phyloP scores from a whole-genome alignment of 805 yeast genomes.

The Saccharomyces jurei region DNA sequence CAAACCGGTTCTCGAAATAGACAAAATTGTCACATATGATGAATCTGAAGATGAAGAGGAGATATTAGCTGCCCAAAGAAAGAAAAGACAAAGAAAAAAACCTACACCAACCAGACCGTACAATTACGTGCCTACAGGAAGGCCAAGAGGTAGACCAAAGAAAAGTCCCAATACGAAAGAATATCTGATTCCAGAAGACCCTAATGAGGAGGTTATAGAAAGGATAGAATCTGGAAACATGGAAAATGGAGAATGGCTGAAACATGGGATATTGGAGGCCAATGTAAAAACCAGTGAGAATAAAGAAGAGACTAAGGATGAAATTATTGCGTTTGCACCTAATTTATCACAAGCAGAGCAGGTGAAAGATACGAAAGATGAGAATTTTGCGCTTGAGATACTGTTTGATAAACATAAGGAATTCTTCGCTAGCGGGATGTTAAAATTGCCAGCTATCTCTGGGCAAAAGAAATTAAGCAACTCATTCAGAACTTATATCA shows the following conservation, averaged over 20 bases:
- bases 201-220: conserved; percentile 17
- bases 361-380: conserved; percentile 34
- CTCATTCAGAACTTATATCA: conserved; percentile 49
- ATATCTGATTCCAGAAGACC: conserved; percentile 3
- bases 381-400: conserved; percentile 54
- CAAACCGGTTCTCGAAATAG: conserved; percentile 47
- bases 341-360: conserved; percentile 41
- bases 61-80: conserved; percentile 13
- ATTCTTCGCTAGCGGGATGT: conserved; percentile 64
- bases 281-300: conserved; percentile 23
- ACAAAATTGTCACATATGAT: conserved; percentile 45
- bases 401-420: conserved; percentile 57
- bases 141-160: conserved; percentile 26
- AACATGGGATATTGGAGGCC: conserved; percentile 23
- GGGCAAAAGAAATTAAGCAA: conserved; percentile 57
- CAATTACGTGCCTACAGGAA: conserved; percentile 19
- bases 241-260: conserved; percentile 23
- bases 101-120: conserved; percentile 15
- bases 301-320: conserved; percentile 16
- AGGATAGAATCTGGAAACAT: conserved; percentile 19
- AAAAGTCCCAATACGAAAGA: conserved; percentile 5
- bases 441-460: conserved; percentile 56
- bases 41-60: conserved; percentile 23
- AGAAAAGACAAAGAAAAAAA: conserved; percentile 5
- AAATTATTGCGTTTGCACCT: conserved; percentile 56